Base-by-base conservation (phyloP, 1,284 basidiomycete species). In the Naganishia sp. region DNA sequence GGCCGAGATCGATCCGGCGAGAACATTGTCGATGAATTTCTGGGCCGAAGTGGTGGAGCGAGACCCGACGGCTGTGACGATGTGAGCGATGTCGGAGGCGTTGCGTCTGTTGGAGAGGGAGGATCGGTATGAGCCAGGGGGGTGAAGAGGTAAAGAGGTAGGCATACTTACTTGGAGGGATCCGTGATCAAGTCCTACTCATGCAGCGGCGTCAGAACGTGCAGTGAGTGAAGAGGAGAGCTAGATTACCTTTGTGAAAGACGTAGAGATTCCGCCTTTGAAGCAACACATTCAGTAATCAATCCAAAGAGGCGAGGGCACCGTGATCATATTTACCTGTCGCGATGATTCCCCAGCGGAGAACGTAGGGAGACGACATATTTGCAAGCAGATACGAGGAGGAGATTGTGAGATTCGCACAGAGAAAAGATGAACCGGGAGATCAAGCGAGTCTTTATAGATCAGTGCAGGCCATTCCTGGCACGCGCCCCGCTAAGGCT, bases 61-160 rank as follows among this genome's bases (percentile, higher is more conserved):
- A 31, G 92, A 94, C 9, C 90, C 91, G 28, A 94, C 88, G 2
- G 90, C 92, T 11, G 82, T 83, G 52, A 95, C 82, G 72, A 86
- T 85, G 80, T 95, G 92, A 3, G 82, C 77, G 10, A 95, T 84
- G 75, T 95, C 93, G 32, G 83, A 75, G 5, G 87, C 87, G 54
- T 81, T 80, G 28, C 92, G 89, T 18, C 88, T 89, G 3, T 39
- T 3, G 39, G n/a, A 15, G 35, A 32, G 54, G 0, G 28, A 13
- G 39, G 18, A 32, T 60, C 45, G 52, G 49, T 45, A 65, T 3
- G 73, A 6, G 71, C 68, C 74, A 67, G 53, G 72, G 13, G 7
- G 10, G 35, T 0, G 13, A 13, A 72, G 13, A 39, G 10, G 35
- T 0, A 9, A 13, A 69, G 25, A 76, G 70, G 3, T 75, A 70